Percentiles rank a stretch among this genome's conserved stretches.
Evolutionary conservation across 2,329 filamentous ascomycete genomes (phyloP).

Genomic region (Pseudovirgaria hyperparasitica): DNA sequence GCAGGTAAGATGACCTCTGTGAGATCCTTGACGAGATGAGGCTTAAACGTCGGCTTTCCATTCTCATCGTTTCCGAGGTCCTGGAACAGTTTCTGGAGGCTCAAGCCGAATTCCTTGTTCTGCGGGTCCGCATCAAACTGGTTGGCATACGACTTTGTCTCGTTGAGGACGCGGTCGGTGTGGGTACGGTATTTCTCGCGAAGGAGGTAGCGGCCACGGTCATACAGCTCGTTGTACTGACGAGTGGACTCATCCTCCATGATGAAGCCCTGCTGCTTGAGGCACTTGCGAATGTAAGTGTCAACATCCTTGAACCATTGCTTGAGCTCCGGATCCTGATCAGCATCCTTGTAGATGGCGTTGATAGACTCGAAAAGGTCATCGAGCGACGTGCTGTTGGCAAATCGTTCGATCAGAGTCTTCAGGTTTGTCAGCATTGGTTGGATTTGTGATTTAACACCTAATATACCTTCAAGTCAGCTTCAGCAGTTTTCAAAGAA

Average conservation of each 20-base stretch:
- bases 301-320: slow-evolving; percentile 78
- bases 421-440: slow-evolving; percentile 42
- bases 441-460: slow-evolving; percentile 22
- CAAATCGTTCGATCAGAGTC: slow-evolving; percentile 86
- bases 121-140: slow-evolving; percentile 83
- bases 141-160: slow-evolving; percentile 76
- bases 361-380: slow-evolving; percentile 78
- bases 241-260: slow-evolving; percentile 66
- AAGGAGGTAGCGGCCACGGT: slow-evolving; percentile 73
- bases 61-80: slow-evolving; percentile 80
- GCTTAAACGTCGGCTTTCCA: slow-evolving; percentile 84
- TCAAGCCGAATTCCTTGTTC: slow-evolving; percentile 67
- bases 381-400: slow-evolving; percentile 82
- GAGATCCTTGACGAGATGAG: slow-evolving; percentile 79
- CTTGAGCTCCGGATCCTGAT: slow-evolving; percentile 74
- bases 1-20: slow-evolving; percentile 75
- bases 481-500: slow-evolving; percentile 58
- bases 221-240: slow-evolving; percentile 76
- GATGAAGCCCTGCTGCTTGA: slow-evolving; percentile 85
- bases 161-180: slow-evolving; percentile 75
- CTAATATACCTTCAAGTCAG: slow-evolving; percentile 58
- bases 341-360: slow-evolving; percentile 74
- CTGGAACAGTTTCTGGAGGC: slow-evolving; percentile 73
- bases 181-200: slow-evolving; percentile 79
- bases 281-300: slow-evolving; percentile 64